Base-by-base conservation (phyloP, 257 asterid genomes). In the Penstemon davidsonii region DNA sequence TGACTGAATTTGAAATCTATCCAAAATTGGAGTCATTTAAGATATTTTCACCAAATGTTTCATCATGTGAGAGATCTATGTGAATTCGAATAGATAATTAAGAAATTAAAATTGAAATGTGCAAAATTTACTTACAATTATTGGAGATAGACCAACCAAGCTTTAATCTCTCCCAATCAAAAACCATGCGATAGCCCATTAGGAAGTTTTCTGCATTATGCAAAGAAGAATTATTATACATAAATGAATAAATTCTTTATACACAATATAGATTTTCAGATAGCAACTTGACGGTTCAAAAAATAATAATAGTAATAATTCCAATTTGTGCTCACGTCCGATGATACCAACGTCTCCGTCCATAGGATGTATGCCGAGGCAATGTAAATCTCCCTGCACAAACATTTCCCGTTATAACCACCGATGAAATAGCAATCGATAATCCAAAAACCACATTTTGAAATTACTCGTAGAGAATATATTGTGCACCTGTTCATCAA, bases 181-280 rank as follows among this genome's bases (percentile, higher is more conserved):
- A 90, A 69, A 90, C 97, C 80, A 88, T 15, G 10, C 82, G 87
- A 68, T 88, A 85, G 25, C 97, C 97, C 85, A 81, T 80, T 86
- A 88, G 64, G 66, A 88, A 75, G 75, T 88, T 90, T 68, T 90
- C 95, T 88, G 88, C 82, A 76, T 38, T 42, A 13, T 51, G 13
- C 40, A 79, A 47, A 15, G 64, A 72, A 75, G 39, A 69, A 61
- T 64, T 64, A 60, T 44, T 37, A 45, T 62, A 10, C 63, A 4
- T 37, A 9, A 72, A 62, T 46, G 13, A 15, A 3, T 15, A 8
- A 70, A 36, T 4, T 2, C 3, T 37, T 58, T 56, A 2, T 9
- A 50, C 45, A 46, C 3, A 18, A 52, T 51, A 53, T 55, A 68
- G 10, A 55, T 18, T 18, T 7, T 19, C 10, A 3, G 10, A 25